Conservation (phyloP, 2,329 filamentous ascomycete genomes). For the Ophiosphaerella herpotricha region DNA sequence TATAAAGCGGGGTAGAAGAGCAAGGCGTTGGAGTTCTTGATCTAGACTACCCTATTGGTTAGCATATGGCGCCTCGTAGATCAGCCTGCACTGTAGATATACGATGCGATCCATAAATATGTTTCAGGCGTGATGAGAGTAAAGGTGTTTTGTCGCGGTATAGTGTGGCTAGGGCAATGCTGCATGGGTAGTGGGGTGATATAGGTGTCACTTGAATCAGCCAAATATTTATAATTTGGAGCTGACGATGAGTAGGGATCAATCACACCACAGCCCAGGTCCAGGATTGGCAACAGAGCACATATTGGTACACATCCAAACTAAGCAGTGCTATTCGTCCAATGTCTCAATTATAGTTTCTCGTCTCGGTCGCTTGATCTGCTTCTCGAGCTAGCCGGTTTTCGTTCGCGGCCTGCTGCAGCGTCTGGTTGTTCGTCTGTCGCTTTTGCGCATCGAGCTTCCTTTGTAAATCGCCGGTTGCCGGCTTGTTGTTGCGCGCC, state of each 20-base stretch:
- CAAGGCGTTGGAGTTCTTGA: too few species aligned
- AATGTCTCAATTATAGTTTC: conserved; percentile 58
- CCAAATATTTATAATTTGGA: too few species aligned
- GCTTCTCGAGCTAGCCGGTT: conserved; percentile 70
- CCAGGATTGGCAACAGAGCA: not conserved
- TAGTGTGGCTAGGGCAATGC: too few species aligned
- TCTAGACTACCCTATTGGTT: too few species aligned
- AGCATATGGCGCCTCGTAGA: too few species aligned
- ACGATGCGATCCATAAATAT: too few species aligned
- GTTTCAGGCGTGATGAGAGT: too few species aligned
- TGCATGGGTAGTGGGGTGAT: not conserved
- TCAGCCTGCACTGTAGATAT: too few species aligned
- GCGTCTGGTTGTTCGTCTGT: conserved; percentile 69
- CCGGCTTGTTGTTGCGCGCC: not conserved
- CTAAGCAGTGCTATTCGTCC: not conserved
- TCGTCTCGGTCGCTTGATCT: conserved; percentile 63
- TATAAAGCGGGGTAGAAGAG: too few species aligned
- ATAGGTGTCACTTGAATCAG: not conserved
- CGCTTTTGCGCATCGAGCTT: conserved; percentile 77
- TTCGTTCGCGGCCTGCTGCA: conserved; percentile 69
- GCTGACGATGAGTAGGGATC: too few species aligned
- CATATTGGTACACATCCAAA: too few species aligned
- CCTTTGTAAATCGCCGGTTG: conserved; percentile 55
- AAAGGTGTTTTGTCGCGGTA: too few species aligned
- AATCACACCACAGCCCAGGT: not conserved